These are phyloP conservation scores for Ostreobium quekettii DNA, from an alignment of 139 green algal genomes.

Conservation along the genomic window DNA sequence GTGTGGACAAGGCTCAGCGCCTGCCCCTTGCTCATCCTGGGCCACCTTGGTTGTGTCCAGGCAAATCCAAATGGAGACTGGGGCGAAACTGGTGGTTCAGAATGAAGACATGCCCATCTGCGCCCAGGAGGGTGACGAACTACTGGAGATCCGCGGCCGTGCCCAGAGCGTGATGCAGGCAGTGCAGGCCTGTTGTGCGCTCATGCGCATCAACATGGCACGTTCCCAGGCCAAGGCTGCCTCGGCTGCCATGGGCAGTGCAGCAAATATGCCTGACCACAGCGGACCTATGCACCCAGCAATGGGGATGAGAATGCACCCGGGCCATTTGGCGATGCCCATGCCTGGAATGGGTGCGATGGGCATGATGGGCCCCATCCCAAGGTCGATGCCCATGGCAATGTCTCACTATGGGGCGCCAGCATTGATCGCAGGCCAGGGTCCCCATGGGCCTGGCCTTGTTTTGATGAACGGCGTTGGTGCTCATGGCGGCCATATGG, in stretches of 20 bases:
- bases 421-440: constrained; percentile 4
- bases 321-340: too few relatives aligned
- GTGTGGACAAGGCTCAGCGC: too few relatives aligned
- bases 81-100: constrained; percentile 17
- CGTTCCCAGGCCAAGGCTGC: constrained; percentile 19
- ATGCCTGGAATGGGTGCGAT: constrained; percentile 3
- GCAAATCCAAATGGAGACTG: constrained; percentile 21
- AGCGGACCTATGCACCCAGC: too few relatives aligned
- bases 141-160: constrained; percentile 17
- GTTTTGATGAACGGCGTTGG: background rate
- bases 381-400: constrained; percentile 1
- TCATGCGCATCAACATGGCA: constrained; percentile 19
- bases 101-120: constrained; percentile 10
- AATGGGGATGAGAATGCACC: too few relatives aligned
- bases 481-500: background rate
- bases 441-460: background rate
- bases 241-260: constrained; percentile 14
- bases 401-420: too few relatives aligned
- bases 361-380: constrained; percentile 15
- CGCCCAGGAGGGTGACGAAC: constrained; percentile 17
- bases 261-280: too few relatives aligned
- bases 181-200: constrained; percentile 14
- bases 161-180: constrained; percentile 21
- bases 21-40: too few relatives aligned
- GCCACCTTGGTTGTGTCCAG: too few relatives aligned